Evolutionary conservation across 768 basidiomycete species (phyloP).

Genomic region (Leccinum aurantiacum): DNA sequence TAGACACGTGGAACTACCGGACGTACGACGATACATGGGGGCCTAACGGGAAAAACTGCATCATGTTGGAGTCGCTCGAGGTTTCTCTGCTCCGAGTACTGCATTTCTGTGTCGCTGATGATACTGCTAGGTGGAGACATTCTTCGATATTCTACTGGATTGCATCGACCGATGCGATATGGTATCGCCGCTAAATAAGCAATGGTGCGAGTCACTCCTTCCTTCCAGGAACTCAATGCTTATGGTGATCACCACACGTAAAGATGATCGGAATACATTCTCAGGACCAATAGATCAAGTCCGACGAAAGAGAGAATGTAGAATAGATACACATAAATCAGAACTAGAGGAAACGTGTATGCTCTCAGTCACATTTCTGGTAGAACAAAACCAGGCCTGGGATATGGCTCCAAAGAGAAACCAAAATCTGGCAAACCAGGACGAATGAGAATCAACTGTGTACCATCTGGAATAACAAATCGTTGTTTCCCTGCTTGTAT

Average conservation of each 20-base stretch:
- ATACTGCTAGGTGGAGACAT: slow-evolving; percentile 50
- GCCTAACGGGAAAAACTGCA: slow-evolving; percentile 67
- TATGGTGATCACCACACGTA: neutral
- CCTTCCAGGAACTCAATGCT: neutral
- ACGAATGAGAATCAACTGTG: no score
- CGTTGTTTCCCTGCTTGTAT: no score
- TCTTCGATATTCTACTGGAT: slow-evolving; percentile 65
- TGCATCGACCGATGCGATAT: slow-evolving; percentile 58
- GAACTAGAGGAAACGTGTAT: no score
- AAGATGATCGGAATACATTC: neutral
- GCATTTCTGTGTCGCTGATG: slow-evolving; percentile 3
- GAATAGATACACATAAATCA: neutral
- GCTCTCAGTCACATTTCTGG: no score
- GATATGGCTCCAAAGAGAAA: no score
- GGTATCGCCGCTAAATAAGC: slow-evolving; percentile 58
- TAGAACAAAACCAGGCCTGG: no score
- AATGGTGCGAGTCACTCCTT: neutral
- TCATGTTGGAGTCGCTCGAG: slow-evolving; percentile 65
- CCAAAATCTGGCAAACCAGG: no score
- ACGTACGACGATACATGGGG: slow-evolving; percentile 71
- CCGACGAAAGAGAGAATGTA: neutral
- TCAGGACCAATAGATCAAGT: neutral
- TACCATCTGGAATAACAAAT: no score
- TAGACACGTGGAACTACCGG: slow-evolving; percentile 71
- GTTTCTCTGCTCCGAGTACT: slow-evolving; percentile 38